Evolutionary conservation across 2,329 filamentous ascomycete species (phyloP), one percentile per base, ranked within the genome.

Genomic region (Cladorrhinum sp.): DNA sequence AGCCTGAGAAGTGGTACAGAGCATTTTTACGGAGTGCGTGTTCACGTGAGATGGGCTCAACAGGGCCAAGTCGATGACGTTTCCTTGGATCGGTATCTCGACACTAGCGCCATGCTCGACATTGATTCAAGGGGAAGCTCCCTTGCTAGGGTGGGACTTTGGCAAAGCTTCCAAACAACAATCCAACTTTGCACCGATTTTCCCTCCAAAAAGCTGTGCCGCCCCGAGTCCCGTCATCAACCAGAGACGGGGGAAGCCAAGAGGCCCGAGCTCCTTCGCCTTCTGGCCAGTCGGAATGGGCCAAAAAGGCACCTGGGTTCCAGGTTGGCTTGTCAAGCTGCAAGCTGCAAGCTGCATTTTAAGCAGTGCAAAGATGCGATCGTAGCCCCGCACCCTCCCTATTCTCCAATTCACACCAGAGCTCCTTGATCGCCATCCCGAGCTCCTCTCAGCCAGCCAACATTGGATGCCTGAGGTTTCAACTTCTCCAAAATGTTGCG

Each of bases 181-280:
- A 4, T 16, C 7, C 33, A 36, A 10, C 33, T 16, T 33, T 18
- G 48, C 28, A 21, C 56, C n/a, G 21, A 52, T 46, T 48, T 55
- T 54, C 39, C 39, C 12, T 46, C 9, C 33, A 20, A 10, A 5
- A 59, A 23, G 48, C 57, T 48, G 57, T 54, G 57, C 57, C 57
- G 57, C 57, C 20, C 16, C 12, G 14, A 57, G 16, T 48, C 9
- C 42, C 18, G 16, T 46, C 53, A 18, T 52, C 21, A 50, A 18
- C 49, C 33, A 49, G 42, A 28, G 20, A 42, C 57, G 21, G 14
- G 20, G 4, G 28, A 54, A 16, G 18, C 46, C 49, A 39, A 26
- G 50, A 50, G 65, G 64, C 55, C 64, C 60, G 55, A 63, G 64
- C 64, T 65, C 60, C 55, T 36, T 63, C 56, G 49, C 60, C 58